Conservation (phyloP, 2,329 filamentous ascomycete species). For the Fusarium marasasianum region DNA sequence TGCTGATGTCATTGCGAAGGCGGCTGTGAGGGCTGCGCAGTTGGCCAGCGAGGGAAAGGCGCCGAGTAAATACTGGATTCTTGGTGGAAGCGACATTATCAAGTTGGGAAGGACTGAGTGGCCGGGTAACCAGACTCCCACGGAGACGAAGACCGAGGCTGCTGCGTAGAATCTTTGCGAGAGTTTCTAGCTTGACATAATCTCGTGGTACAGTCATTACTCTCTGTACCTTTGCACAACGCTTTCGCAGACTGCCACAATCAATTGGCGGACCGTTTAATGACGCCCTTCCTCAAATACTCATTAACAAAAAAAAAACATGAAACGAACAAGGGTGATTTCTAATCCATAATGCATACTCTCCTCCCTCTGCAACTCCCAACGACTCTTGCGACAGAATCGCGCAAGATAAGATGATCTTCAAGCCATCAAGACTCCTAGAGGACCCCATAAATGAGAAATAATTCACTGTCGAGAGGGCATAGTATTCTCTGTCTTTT, state of each 20-base stretch:
- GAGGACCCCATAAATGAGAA: neutral
- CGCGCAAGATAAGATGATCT: too few relatives aligned
- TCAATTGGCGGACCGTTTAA: neutral
- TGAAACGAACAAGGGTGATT: neutral
- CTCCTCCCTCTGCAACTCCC: neutral
- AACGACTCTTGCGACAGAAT: neutral
- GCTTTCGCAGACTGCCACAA: neutral
- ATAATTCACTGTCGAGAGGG: neutral
- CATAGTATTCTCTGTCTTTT: too few relatives aligned
- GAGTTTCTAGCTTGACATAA: neutral
- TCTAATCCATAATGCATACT: neutral
- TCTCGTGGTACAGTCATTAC: neutral
- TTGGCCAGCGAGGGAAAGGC: constrained; percentile 68
- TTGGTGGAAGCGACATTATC: constrained; percentile 72
- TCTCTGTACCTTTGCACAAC: neutral
- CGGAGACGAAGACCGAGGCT: constrained; percentile 12
- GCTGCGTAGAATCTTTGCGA: neutral
- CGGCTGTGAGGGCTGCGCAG: constrained; percentile 69
- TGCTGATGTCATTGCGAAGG: constrained; percentile 74
- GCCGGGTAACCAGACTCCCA: constrained; percentile 47
- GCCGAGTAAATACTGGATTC: constrained; percentile 68
- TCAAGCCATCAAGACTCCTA: neutral
- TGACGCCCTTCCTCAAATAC: neutral
- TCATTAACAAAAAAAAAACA: neutral
- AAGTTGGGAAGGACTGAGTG: constrained; percentile 70